Percentiles rank a stretch among this genome's conserved stretches.
phyloP scores from a whole-genome alignment of 1,284 basidiomycete species.

The Austroboletus niveus region DNA sequence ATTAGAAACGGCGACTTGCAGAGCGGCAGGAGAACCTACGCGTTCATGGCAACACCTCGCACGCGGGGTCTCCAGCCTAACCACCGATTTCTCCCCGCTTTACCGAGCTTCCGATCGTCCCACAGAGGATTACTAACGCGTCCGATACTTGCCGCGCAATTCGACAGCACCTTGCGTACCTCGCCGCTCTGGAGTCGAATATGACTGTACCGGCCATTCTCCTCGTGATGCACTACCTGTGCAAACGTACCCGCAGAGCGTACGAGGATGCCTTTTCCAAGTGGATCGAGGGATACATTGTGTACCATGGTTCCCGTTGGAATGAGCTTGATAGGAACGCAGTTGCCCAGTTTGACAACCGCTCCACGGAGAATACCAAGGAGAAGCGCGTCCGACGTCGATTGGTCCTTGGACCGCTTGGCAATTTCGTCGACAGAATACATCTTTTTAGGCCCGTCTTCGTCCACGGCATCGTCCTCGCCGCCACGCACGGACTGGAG shows the following conservation, averaged over 20 bases:
- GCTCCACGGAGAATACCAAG: constrained; percentile 84
- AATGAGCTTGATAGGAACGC: constrained; percentile 88
- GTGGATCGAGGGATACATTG: constrained; percentile 75
- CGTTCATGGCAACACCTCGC: constrained; percentile 98
- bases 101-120: constrained; percentile 84
- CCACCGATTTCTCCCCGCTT: constrained; percentile 91
- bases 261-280: constrained; percentile 81
- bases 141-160: constrained; percentile 89
- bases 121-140: constrained; percentile 91
- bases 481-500: constrained; percentile 58
- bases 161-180: constrained; percentile 80
- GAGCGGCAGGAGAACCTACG: constrained; percentile 48
- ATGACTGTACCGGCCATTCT: constrained; percentile 70
- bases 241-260: constrained; percentile 89
- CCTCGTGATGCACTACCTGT: constrained; percentile 77
- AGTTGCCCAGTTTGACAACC: constrained; percentile 91
- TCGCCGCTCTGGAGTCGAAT: constrained; percentile 92
- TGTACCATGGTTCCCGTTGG: constrained; percentile 92
- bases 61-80: constrained; percentile 86
- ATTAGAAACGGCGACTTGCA: constrained; percentile 4
- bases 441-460: constrained; percentile 22
- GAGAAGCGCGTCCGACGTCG: constrained; percentile 64
- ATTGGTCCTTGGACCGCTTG: constrained; percentile 21
- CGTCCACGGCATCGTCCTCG: constrained; percentile 31
- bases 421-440: constrained; percentile 23